phyloP scores from a whole-genome alignment of 768 basidiomycete species.

The Imleria badia region DNA sequence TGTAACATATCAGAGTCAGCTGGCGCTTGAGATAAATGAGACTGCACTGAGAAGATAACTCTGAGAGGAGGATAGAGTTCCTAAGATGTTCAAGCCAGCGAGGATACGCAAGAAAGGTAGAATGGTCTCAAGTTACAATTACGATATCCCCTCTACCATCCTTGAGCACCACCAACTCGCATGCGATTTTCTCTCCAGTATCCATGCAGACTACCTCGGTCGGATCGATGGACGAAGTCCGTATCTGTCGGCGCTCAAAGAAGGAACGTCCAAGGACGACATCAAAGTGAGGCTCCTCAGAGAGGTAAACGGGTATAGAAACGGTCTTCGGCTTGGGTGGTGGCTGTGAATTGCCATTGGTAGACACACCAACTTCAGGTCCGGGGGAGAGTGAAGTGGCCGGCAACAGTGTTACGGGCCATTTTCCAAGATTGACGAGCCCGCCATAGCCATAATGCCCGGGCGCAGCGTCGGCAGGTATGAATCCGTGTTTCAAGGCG shows the following conservation, averaged over 20 bases:
- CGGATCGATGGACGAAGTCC: slow-evolving; percentile 76
- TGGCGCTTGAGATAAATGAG: not conserved
- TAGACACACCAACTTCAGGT: not conserved
- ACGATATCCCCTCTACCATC: slow-evolving; percentile 91
- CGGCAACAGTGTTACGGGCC: slow-evolving; percentile 74
- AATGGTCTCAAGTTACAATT: slow-evolving; percentile 58
- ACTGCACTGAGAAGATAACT: no score
- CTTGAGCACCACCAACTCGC: slow-evolving; percentile 88
- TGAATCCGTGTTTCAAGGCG: slow-evolving; percentile 83
- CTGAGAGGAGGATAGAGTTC: not conserved
- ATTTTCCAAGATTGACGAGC: slow-evolving; percentile 77
- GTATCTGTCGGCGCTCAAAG: slow-evolving; percentile 78
- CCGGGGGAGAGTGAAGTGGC: slow-evolving; percentile 2
- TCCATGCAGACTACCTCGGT: slow-evolving; percentile 92
- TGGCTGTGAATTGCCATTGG: not conserved
- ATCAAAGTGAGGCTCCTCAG: slow-evolving; percentile 95
- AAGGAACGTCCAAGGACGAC: slow-evolving; percentile 90
- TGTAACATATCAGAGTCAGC: not conserved
- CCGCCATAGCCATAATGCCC: slow-evolving; percentile 95
- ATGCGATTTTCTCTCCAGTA: slow-evolving; percentile 87
- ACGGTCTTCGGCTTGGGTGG: slow-evolving; percentile 39
- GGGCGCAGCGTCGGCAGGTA: slow-evolving; percentile 81
- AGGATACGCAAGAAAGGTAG: not conserved
- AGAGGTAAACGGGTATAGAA: slow-evolving; percentile 72
- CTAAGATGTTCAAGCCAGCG: not conserved